Base-by-base conservation (phyloP, 257 asterid genomes). In the Solanum chilense region DNA sequence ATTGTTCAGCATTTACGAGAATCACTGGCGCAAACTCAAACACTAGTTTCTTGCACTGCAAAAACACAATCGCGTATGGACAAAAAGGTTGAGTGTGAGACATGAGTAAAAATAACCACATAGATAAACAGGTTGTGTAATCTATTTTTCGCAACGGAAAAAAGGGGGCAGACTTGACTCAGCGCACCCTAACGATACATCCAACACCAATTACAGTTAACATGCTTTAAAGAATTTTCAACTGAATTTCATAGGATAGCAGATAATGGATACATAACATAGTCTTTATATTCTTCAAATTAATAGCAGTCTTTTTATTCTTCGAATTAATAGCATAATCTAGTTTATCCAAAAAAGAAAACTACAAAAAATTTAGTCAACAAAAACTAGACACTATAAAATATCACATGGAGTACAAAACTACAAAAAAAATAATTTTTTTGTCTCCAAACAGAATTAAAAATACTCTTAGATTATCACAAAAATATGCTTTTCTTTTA, bases 31-130 rank as follows among this genome's bases (percentile, higher is more conserved):
- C 95, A 76, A 95, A 97, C 92, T 95, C 98, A 71, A 96, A 93
- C 7, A 96, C 98, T 69, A 97, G 81, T 89, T 89, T 93, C 95
- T 97, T 95, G 75, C 99, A 97, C 99, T 97, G 96, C 90, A 88
- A 83, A 82, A 90, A 45, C 37, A 27, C 12, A 45, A 27, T 14
- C 9, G 7, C 20, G 33, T 75, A 4, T 1, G 0, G 21, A 75
- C 66, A n/a, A 7, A 76, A 47, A 56, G 88, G 6, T 41, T 35
- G 11, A 77, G 71, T 45, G 70, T 9, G 14, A 70, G 35, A 33
- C 27, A 20, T 18, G 35, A 33, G 35, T 49, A 77, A 86, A 62
- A 56, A 75, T 27, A 85, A 49, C 84, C 18, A 78, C 56, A 27
- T 74, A 49, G n/a, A 20, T 74, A 35, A 23, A 39, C 27, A 16